Conservation (phyloP, 768 basidiomycete species). For the Trametes elegans region DNA sequence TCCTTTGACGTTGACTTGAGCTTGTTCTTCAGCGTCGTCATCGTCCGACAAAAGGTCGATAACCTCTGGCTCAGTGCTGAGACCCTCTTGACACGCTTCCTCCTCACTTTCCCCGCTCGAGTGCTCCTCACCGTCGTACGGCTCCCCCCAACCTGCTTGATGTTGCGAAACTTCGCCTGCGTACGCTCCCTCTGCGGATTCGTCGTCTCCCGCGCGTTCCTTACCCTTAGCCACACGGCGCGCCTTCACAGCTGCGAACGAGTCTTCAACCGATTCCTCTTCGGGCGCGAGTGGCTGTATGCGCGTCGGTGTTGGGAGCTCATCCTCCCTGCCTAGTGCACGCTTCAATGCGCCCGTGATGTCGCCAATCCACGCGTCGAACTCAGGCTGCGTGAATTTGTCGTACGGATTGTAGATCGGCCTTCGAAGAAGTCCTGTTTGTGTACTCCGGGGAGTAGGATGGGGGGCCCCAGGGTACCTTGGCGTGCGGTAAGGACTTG, state of each 20-base stretch:
- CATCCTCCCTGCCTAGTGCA: conserved; percentile 51
- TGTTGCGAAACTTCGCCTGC: conserved; percentile 27
- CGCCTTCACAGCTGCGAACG: conserved; percentile 52
- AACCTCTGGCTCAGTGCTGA: conserved; percentile 17
- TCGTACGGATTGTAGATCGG: conserved; percentile 74
- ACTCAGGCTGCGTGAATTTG: conserved; percentile 64
- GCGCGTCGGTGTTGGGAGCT: background rate
- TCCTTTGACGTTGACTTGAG: background rate
- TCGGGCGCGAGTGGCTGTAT: conserved; percentile 28
- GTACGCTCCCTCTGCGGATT: conserved; percentile 37
- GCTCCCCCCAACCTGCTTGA: conserved; percentile 22
- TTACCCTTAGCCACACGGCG: conserved; percentile 64
- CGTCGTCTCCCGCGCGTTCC: conserved; percentile 59
- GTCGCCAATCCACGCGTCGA: conserved; percentile 69
- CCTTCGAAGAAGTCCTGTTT: conserved; percentile 33
- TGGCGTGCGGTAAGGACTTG: conserved; percentile 21
- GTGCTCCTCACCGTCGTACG: conserved; percentile 22
- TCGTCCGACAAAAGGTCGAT: conserved; percentile 26
- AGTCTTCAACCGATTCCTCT: conserved; percentile 43
- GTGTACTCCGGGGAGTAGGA: conserved; percentile 23
- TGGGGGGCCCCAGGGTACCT: conserved; percentile 20
- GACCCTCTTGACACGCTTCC: conserved; percentile 10
- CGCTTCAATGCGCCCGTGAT: conserved; percentile 55
- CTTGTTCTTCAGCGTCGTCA: conserved; percentile 10
- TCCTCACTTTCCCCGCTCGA: conserved; percentile 33